A percentile compares a stretch with the other conserved stretches of the same genome.
These are phyloP conservation scores for Quaeritorhiza haematococci DNA, from an alignment of 371 early-diverging fungal species.

Conservation along the genomic window DNA sequence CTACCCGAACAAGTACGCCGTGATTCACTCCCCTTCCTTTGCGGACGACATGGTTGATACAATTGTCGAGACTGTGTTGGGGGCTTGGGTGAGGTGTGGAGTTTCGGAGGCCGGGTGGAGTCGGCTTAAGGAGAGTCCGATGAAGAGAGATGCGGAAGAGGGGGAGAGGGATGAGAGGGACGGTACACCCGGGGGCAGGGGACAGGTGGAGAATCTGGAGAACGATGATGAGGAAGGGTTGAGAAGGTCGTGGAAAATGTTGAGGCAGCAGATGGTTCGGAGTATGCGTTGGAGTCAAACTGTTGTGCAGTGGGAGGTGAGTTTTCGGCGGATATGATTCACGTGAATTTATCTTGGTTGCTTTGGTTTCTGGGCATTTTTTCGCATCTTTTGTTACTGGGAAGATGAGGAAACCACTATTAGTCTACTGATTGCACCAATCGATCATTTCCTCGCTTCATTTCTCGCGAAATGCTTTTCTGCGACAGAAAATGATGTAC, in stretches of 20 bases:
- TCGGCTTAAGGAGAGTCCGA: no score
- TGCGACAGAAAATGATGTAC: conserved; percentile 56
- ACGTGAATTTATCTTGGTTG: neutral
- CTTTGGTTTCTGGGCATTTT: neutral
- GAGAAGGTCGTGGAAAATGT: conserved; percentile 30
- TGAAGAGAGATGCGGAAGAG: no score
- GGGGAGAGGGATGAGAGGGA: no score
- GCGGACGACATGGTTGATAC: conserved; percentile 26
- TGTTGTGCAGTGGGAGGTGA: conserved; percentile 30
- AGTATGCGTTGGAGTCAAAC: conserved; percentile 28
- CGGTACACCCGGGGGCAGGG: no score
- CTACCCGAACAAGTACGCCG: conserved; percentile 19
- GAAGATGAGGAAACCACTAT: neutral
- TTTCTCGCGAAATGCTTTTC: no score
- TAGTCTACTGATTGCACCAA: neutral
- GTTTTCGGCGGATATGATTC: neutral
- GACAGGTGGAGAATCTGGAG: no score
- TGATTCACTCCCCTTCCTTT: conserved; percentile 9
- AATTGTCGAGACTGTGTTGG: conserved; percentile 31
- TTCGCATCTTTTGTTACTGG: no score
- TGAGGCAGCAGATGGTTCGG: conserved; percentile 15
- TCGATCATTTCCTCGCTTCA: no score
- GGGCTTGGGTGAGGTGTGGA: conserved; percentile 29
- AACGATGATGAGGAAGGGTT: no score
- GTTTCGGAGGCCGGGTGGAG: no score